Evolutionary conservation across 106 monocot species (phyloP).

Genomic region (Apostasia shenzhenica): DNA sequence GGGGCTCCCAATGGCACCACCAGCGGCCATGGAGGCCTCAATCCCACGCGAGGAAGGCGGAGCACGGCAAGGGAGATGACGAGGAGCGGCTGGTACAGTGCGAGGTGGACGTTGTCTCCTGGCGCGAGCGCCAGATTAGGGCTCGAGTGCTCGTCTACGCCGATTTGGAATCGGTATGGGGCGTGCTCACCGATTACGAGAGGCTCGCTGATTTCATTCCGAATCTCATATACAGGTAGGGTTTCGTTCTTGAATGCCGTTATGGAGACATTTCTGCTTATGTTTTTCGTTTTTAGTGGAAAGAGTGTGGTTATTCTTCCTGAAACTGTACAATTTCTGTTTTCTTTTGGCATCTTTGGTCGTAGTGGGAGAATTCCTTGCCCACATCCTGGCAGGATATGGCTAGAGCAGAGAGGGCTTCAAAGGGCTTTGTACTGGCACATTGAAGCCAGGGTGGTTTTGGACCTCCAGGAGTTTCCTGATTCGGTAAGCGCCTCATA

Average conservation of each 20-base stretch:
- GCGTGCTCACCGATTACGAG: slow-evolving; percentile 91
- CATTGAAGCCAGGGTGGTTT: slow-evolving; percentile 87
- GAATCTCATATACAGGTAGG: slow-evolving; percentile 81
- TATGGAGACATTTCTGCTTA: background rate
- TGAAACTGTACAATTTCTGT: background rate
- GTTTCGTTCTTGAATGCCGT: background rate
- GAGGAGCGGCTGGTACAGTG: slow-evolving; percentile 44
- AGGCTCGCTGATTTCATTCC: slow-evolving; percentile 94
- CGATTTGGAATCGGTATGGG: slow-evolving; percentile 65
- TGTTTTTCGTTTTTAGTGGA: background rate
- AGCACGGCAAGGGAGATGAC: slow-evolving; percentile 2
- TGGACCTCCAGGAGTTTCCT: slow-evolving; percentile 79
- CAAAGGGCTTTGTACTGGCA: slow-evolving; percentile 90
- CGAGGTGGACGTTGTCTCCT: slow-evolving; percentile 87
- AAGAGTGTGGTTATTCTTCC: background rate
- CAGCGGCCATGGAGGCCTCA: slow-evolving; percentile 1
- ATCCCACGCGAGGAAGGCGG: background rate
- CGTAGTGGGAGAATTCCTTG: slow-evolving; percentile 81
- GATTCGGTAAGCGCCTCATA: slow-evolving; percentile 36
- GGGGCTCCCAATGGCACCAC: background rate
- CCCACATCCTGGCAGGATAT: slow-evolving; percentile 79
- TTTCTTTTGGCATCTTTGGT: slow-evolving; percentile 5
- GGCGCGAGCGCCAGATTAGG: slow-evolving; percentile 70
- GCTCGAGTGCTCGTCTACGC: slow-evolving; percentile 49
- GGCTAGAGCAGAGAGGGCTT: slow-evolving; percentile 91